Percentiles rank a stretch among this genome's conserved stretches.
phyloP scores from a whole-genome alignment of 306 rosid genomes.

The Ziziphus jujuba region DNA sequence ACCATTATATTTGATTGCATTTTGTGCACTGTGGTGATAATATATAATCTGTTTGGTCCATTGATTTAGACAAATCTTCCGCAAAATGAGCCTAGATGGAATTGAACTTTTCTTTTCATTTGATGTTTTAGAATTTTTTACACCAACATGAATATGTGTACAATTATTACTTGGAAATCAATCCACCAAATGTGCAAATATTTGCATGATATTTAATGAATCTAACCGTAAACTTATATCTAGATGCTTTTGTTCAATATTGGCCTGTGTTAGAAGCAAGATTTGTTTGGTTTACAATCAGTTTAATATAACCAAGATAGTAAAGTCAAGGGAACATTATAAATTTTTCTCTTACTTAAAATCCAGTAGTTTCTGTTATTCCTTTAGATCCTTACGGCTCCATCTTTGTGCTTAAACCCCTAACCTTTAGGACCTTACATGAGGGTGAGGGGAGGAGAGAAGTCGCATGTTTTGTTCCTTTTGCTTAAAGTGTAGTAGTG shows the following conservation, averaged over 20 bases:
- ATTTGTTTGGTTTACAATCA: too few relatives aligned
- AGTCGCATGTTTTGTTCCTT: background rate
- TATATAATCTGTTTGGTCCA: background rate
- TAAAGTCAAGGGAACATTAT: too few relatives aligned
- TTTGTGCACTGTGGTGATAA: too few relatives aligned
- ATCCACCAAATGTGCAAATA: background rate
- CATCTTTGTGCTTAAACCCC: too few relatives aligned
- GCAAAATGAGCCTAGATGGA: background rate
- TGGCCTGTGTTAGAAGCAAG: background rate
- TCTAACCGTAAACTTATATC: background rate
- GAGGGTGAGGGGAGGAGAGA: background rate
- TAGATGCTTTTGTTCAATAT: background rate
- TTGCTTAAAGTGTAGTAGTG: background rate
- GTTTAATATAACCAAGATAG: too few relatives aligned
- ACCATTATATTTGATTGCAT: background rate
- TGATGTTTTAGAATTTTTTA: background rate
- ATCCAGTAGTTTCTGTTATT: too few relatives aligned
- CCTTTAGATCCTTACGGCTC: too few relatives aligned
- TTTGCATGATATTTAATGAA: background rate
- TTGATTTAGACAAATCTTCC: background rate
- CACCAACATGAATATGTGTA: background rate
- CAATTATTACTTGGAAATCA: background rate
- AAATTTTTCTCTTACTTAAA: too few relatives aligned
- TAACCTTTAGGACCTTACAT: too few relatives aligned
- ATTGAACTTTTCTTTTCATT: background rate